Evolutionary conservation across 371 early-diverging fungal species (phyloP).

Genomic region (Apophysomyces elegans): DNA sequence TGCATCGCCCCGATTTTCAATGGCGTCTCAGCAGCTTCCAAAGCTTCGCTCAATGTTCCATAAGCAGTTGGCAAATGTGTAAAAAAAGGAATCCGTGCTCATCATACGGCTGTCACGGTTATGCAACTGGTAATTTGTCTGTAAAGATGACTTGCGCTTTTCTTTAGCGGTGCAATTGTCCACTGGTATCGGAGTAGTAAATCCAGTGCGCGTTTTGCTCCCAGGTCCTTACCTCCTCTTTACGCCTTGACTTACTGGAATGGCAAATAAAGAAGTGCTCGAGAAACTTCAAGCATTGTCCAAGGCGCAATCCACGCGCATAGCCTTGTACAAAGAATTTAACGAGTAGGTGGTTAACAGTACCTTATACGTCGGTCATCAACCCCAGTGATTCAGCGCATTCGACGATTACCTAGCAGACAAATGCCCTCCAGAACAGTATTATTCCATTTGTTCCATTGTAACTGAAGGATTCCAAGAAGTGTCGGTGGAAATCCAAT

Average conservation of each 20-base stretch:
- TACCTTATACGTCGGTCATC: background rate
- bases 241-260: background rate
- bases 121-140: too few relatives aligned
- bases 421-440: conserved; percentile 45
- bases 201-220: background rate
- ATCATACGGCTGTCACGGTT: too few relatives aligned
- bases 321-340: conserved; percentile 47
- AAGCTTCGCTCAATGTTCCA: too few relatives aligned
- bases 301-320: conserved; percentile 45
- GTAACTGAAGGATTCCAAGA: conserved; percentile 56
- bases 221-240: background rate
- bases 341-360: conserved; percentile 32
- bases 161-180: too few relatives aligned
- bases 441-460: conserved; percentile 47
- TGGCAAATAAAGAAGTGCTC: background rate
- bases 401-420: conserved; percentile 47
- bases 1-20: too few relatives aligned
- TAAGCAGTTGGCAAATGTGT: too few relatives aligned
- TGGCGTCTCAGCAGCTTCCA: too few relatives aligned
- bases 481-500: conserved; percentile 45
- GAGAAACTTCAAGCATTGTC: conserved; percentile 29
- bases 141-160: too few relatives aligned
- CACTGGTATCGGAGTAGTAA: background rate
- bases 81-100: too few relatives aligned
- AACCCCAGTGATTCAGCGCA: conserved; percentile 28